These are phyloP conservation scores for Serendipita indica DNA, from an alignment of 768 basidiomycete genomes.

Conservation along the genomic window DNA sequence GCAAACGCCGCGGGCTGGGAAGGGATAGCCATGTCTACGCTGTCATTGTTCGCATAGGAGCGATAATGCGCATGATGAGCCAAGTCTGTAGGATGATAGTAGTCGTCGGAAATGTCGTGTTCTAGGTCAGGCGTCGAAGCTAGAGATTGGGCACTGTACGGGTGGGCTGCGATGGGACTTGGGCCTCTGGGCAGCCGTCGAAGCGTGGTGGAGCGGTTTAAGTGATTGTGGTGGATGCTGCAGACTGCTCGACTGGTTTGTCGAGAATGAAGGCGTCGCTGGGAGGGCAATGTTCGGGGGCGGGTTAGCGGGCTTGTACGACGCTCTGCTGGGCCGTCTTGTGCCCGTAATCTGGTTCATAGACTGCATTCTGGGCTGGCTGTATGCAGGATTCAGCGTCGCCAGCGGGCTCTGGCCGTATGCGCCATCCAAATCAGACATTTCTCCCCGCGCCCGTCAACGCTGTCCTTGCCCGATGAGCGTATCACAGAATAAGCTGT, in stretches of 20 bases:
- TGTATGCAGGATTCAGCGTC: background rate
- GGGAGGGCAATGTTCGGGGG: conserved; percentile 1
- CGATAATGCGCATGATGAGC: background rate
- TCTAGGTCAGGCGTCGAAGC: conserved; percentile 2
- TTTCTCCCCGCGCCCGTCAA: background rate
- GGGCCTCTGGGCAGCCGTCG: background rate
- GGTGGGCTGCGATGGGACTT: background rate
- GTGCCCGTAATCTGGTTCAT: background rate
- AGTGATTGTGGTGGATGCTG: background rate
- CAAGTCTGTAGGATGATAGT: background rate
- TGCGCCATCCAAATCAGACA: background rate
- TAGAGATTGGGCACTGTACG: conserved; percentile 9
- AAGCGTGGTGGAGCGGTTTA: background rate
- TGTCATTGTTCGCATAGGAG: background rate
- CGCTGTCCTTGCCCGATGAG: too few species aligned
- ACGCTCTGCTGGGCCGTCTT: background rate
- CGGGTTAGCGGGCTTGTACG: background rate
- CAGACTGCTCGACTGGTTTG: background rate
- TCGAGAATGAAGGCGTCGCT: background rate
- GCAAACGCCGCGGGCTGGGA: background rate
- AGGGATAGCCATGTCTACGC: background rate
- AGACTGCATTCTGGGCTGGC: background rate
- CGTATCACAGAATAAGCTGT: too few species aligned
- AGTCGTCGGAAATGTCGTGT: background rate
- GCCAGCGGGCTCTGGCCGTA: background rate